Evolutionary conservation across 2,329 filamentous ascomycete genomes (phyloP).

Genomic region (Apiospora phragmitis): DNA sequence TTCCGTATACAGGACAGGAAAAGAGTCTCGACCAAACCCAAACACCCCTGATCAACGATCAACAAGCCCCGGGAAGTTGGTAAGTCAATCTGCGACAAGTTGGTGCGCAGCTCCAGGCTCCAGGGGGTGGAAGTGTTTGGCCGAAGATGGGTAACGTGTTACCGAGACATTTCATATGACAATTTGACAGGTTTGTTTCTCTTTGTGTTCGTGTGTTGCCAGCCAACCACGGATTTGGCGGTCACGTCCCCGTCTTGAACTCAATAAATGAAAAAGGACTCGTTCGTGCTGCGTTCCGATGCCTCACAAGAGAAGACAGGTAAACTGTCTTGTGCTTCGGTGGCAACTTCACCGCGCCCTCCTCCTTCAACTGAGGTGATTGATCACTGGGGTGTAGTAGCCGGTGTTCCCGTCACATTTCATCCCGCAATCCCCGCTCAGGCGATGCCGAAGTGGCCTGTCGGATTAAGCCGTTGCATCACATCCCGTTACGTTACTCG

Average conservation of each 20-base stretch:
- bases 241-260: not conserved
- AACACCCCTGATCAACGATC: too few relatives aligned
- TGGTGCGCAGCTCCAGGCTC: not conserved
- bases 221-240: not conserved
- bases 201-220: not conserved
- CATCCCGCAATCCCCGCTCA: not conserved
- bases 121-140: not conserved
- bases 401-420: not conserved
- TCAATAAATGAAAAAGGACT: not conserved
- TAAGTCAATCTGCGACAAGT: not conserved
- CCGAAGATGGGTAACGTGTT: conserved; percentile 1
- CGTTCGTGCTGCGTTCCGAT: not conserved
- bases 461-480: not conserved
- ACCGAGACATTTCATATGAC: conserved; percentile 6
- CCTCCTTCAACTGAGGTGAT: not conserved
- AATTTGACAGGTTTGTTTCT: conserved; percentile 1
- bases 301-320: not conserved
- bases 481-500: not conserved
- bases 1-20: not conserved
- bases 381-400: not conserved
- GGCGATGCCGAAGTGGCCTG: not conserved
- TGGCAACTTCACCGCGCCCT: not conserved
- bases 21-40: not conserved
- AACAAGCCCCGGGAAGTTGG: not conserved
- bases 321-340: not conserved